Base-by-base conservation (phyloP, 2,329 filamentous ascomycete genomes). In the Epichloe typhina region DNA sequence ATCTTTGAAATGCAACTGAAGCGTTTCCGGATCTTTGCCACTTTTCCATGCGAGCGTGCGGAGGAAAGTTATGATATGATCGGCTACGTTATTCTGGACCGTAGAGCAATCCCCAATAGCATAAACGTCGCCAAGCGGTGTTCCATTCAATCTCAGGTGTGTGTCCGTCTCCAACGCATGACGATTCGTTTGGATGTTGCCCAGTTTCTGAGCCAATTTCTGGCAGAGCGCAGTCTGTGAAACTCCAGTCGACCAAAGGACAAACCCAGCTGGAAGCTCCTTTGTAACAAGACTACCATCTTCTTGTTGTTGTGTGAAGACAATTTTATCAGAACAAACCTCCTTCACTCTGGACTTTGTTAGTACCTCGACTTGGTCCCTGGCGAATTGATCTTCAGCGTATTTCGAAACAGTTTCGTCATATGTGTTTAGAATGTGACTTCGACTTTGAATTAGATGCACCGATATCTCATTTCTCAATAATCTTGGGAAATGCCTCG, bases 401-500 rank as follows among this genome's bases (percentile, higher is more conserved):
- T 94, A 98, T 63, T 83, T 82, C 11, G 90, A 96, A 1, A 98
- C 76, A 0, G 88, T 84, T 69, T 98, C 93, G 57, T 98, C 93
- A 64, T 98, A 98, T 0, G 93, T 98, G 71, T 98, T 98, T 33
- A 98, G 75, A 56, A 98, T 98, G 60, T 98, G 93, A 40, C 86
- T 83, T 53, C 93, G 81, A 61, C 88, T 95, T 64, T 98, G 93
- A 55, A 98, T 96, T 45, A 98, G 76, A 63, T 98, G 94, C 1
- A 98, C 91, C 0, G 93, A 97, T 46, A 98, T 95, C 65, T 98
- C 89, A 64, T 97, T 97, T 54, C 93, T 82, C n/a, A 98, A 70
- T 33, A 98, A 80, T 55, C 83, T 83, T 2, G 93, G 93, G 66
- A 95, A 98, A 59, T 86, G 81, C 49, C 77, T 74, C 42, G 83